A percentile compares a stretch with the other conserved stretches of the same genome.
phyloP scores from a whole-genome alignment of 305 asterid species.

The Andrographis paniculata region DNA sequence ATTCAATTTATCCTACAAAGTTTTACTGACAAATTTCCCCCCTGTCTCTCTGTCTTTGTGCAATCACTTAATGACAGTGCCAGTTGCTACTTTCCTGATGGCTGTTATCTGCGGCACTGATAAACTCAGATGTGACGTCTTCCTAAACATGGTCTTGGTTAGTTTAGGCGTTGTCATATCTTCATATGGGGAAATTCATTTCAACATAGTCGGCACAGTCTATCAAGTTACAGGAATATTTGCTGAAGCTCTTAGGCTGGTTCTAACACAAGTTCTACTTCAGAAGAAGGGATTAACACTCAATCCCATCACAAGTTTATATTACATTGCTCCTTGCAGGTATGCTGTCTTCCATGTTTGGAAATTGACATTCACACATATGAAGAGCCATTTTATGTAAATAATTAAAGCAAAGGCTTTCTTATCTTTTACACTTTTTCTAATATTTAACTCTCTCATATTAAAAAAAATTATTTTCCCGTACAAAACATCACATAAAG shows the following conservation, averaged over 20 bases:
- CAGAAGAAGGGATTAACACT: slow-evolving; percentile 94
- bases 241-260: slow-evolving; percentile 98
- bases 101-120: slow-evolving; percentile 95
- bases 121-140: slow-evolving; percentile 79
- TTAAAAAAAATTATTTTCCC: too few relatives aligned
- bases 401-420: too few relatives aligned
- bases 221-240: slow-evolving; percentile 96
- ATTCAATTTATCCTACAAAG: too few relatives aligned
- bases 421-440: too few relatives aligned
- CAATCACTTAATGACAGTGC: slow-evolving; percentile 60
- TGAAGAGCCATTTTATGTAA: too few relatives aligned
- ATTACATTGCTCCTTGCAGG: slow-evolving; percentile 99
- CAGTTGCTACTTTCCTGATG: slow-evolving; percentile 94
- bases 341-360: slow-evolving; percentile 25
- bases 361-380: slow-evolving; percentile 3
- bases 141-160: slow-evolving; percentile 89
- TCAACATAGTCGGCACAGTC: slow-evolving; percentile 90
- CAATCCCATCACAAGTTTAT: slow-evolving; percentile 92
- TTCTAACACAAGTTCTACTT: slow-evolving; percentile 94
- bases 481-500: too few relatives aligned
- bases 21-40: too few relatives aligned
- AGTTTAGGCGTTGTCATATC: slow-evolving; percentile 94
- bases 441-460: too few relatives aligned
- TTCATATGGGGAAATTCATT: slow-evolving; percentile 96
- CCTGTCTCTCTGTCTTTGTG: too few relatives aligned